Evolutionary conservation across 2,329 filamentous ascomycete species (phyloP).

Genomic region (Paecilomyces variotii): DNA sequence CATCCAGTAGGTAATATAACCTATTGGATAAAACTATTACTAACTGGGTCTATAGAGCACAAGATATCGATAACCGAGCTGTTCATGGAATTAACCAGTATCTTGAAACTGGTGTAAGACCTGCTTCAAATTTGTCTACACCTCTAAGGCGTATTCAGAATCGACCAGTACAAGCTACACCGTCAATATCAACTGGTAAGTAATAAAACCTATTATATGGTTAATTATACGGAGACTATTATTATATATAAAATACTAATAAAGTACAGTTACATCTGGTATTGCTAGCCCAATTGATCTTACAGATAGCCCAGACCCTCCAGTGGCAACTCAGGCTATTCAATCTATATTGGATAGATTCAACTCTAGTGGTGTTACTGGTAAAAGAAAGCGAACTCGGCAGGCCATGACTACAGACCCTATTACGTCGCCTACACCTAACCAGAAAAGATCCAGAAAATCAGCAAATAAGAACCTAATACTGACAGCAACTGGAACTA

Average conservation of each 20-base stretch:
- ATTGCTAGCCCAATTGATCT: not conserved
- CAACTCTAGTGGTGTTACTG: not conserved
- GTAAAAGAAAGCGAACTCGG: not conserved
- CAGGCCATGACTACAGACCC: not conserved
- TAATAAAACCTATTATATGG: not conserved
- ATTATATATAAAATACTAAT: not conserved
- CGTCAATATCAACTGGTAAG: not conserved
- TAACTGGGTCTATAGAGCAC: not conserved
- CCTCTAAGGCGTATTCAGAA: not conserved
- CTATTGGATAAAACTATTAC: not conserved
- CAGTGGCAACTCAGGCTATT: not conserved
- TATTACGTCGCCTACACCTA: not conserved
- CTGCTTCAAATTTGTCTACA: not conserved
- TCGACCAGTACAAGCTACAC: not conserved
- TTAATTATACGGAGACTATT: not conserved
- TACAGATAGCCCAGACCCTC: not conserved
- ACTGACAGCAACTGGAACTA: too few species aligned
- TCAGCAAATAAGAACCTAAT: not conserved
- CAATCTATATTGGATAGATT: not conserved
- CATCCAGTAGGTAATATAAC: not conserved
- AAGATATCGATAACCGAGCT: not conserved
- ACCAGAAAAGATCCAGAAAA: not conserved
- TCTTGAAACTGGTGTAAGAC: not conserved
- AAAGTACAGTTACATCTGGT: not conserved
- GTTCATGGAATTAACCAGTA: not conserved